Evolutionary conservation across 2,329 filamentous ascomycete genomes (phyloP).

Genomic region (Ceratocystis destructans): DNA sequence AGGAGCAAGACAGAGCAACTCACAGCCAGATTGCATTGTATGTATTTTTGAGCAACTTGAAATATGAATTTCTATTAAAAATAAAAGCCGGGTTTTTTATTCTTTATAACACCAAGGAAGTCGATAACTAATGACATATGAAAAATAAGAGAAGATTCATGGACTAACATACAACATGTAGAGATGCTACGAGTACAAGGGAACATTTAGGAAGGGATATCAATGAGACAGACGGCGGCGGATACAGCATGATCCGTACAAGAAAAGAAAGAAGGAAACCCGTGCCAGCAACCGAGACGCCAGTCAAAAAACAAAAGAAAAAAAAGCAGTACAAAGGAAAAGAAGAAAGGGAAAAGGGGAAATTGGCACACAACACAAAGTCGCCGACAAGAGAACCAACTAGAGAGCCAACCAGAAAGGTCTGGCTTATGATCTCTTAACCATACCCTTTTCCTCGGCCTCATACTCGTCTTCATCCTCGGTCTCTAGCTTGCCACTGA

Average conservation of each 20-base stretch:
- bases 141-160: not conserved
- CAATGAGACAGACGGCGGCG: not conserved
- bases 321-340: constrained; percentile 17
- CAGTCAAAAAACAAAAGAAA: not conserved
- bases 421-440: constrained; percentile 45
- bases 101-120: not conserved
- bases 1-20: not conserved
- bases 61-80: not conserved
- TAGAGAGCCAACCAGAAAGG: constrained; percentile 21
- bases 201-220: not conserved
- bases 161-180: constrained; percentile 4
- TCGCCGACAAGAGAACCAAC: not conserved
- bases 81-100: not conserved
- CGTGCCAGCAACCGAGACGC: constrained; percentile 1
- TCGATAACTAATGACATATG: not conserved
- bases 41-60: constrained; percentile 1
- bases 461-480: constrained; percentile 49
- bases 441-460: constrained; percentile 55
- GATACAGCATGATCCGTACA: not conserved
- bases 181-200: not conserved
- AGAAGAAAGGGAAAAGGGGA: not conserved
- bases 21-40: not conserved
- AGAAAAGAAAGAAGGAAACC: not conserved
- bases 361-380: not conserved
- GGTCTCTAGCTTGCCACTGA: constrained; percentile 33